Evolutionary conservation across 225 moss, liverwort and hornwort species (phyloP).

Genomic region (Thuidium tamariscinum): DNA sequence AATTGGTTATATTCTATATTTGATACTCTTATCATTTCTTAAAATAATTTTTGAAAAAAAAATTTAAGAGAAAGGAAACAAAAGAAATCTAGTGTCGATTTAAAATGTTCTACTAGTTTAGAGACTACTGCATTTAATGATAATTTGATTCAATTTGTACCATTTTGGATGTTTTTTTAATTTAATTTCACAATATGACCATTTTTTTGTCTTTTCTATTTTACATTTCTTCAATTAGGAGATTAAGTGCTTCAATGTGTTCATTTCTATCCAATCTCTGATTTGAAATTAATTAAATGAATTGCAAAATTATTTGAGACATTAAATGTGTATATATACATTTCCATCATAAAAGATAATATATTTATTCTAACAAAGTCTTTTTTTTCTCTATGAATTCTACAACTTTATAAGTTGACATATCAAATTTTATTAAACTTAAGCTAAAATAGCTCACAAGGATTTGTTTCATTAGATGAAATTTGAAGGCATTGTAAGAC

Average conservation of each 20-base stretch:
- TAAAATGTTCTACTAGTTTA: not conserved
- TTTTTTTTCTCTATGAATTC: too few relatives aligned
- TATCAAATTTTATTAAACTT: not conserved
- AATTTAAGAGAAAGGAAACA: not conserved
- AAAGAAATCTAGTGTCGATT: accelerated
- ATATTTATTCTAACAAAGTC: not conserved
- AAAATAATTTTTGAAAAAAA: not conserved
- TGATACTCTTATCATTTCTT: not conserved
- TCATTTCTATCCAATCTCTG: not conserved
- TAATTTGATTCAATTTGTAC: not conserved
- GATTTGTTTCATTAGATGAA: not conserved
- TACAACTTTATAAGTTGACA: not conserved
- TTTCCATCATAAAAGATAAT: too few relatives aligned
- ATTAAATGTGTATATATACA: not conserved
- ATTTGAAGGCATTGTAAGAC: too few relatives aligned
- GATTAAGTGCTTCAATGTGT: accelerated
- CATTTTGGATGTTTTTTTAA: accelerated
- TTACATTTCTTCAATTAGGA: not conserved
- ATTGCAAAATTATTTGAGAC: not conserved
- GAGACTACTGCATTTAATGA: not conserved
- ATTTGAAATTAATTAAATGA: not conserved
- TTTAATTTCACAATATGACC: not conserved
- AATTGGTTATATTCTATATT: not conserved
- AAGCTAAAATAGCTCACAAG: not conserved
- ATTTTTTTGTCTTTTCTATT: not conserved